Evolutionary conservation across 2,329 filamentous ascomycete genomes (phyloP), one percentile per base, ranked within the genome.

Genomic region (Trichoderma brevicompactum): DNA sequence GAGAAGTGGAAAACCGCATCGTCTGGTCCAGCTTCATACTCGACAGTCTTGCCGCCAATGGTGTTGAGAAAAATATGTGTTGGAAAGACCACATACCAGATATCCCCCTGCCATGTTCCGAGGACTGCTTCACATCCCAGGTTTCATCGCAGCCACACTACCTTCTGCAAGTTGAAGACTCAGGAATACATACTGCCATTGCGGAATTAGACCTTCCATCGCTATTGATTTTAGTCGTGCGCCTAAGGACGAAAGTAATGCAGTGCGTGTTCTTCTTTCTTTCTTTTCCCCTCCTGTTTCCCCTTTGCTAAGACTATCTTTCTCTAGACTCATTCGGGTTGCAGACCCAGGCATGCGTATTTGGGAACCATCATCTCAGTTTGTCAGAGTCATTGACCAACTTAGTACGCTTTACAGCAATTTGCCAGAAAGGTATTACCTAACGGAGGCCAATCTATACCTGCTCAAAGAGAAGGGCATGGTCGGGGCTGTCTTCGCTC

Each of bases 11-110:
- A 23, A 68, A 68, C 13, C 65, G 71, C 5, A 65, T 72, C n/a
- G 68, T 72, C 2, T 72, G 71, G 71, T 68, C 70, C 6, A 71
- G 68, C 55, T 72, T 69, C n/a, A 65, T 69, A 38, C 56, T 72
- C 10, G 71, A 72, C 40, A 52, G 65, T 7, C 66, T 71, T 19
- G 62, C 68, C 4, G 68, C 68, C 8, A 69, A 67, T 28, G 70
- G 70, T 9, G 67, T 70, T 3, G 67, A 68, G 19, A 69, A 69
- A 52, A 70, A 72, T 32, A 60, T 68, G 46, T 70, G 68, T 58
- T 72, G 70, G 70, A 65, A 65, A 40, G 67, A 68, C 10, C 61
- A 70, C 41, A 52, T 65, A 13, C 71, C 71, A 5, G 41, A 64
- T 6, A 69, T 72, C 23, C 71, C 71, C 8, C 53, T 72, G 17